phyloP scores from a whole-genome alignment of 257 asterid genomes.

The Ligustrum vulgare region DNA sequence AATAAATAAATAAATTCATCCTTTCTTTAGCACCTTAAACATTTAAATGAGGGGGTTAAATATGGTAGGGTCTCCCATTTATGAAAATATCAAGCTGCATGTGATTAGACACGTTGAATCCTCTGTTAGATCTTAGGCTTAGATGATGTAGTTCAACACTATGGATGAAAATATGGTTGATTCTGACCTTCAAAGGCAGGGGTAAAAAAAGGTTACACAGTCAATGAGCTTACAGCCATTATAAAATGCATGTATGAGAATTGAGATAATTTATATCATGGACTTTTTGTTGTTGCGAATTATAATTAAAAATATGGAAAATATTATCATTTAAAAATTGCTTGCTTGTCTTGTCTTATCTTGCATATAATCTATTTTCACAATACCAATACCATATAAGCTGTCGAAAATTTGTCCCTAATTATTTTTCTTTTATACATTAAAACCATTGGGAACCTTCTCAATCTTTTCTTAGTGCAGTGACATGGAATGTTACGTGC shows the following conservation, averaged over 20 bases:
- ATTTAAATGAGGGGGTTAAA: neutral
- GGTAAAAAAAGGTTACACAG: too few species aligned
- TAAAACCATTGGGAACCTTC: constrained; percentile 13
- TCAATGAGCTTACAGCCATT: too few species aligned
- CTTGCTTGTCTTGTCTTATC: neutral
- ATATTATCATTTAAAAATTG: neutral
- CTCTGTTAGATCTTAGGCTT: neutral
- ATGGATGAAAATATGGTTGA: too few species aligned
- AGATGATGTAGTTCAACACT: neutral
- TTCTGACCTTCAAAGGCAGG: too few species aligned
- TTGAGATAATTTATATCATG: neutral
- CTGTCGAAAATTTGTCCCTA: neutral
- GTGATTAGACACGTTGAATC: neutral
- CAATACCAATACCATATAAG: neutral
- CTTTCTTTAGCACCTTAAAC: neutral
- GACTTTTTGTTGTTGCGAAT: neutral
- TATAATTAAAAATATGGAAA: neutral
- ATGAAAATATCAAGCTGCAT: neutral
- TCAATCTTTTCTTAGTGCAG: constrained; percentile 44
- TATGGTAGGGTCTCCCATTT: neutral
- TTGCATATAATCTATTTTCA: neutral
- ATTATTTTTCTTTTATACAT: neutral
- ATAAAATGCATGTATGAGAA: neutral
- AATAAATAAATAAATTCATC: neutral
- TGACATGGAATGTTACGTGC: constrained; percentile 84